These are phyloP conservation scores for Aureobasidium uvarum DNA, from an alignment of 2,329 filamentous ascomycete genomes.

Conservation along the genomic window DNA sequence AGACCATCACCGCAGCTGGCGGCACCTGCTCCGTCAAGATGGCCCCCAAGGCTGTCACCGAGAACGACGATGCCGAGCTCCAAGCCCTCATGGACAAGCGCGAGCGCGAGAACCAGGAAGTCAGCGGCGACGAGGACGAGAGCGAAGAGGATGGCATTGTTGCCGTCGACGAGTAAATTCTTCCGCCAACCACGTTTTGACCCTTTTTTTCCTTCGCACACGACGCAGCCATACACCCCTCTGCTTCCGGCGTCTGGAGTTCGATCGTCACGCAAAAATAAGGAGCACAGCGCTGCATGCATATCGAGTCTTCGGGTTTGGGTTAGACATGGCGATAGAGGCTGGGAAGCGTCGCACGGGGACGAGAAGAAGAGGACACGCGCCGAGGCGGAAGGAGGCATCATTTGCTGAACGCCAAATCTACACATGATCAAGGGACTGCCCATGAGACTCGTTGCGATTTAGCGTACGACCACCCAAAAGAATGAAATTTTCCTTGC, in stretches of 20 bases:
- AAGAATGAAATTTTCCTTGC: constrained; percentile 26
- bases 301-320: constrained; percentile 17
- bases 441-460: constrained; percentile 17
- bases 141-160: constrained; percentile 88
- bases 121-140: constrained; percentile 94
- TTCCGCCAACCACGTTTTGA: constrained; percentile 14
- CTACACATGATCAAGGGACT: constrained; percentile 13
- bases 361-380: constrained; percentile 12
- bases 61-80: constrained; percentile 95
- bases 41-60: constrained; percentile 98
- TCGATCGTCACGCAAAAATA: constrained; percentile 15
- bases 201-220: background rate
- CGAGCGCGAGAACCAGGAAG: constrained; percentile 95
- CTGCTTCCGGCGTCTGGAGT: constrained; percentile 22
- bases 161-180: constrained; percentile 41
- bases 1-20: constrained; percentile 72
- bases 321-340: constrained; percentile 16
- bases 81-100: constrained; percentile 99
- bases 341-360: constrained; percentile 5
- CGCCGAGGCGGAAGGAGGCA: constrained; percentile 19
- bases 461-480: constrained; percentile 24
- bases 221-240: constrained; percentile 6
- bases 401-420: constrained; percentile 21
- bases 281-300: constrained; percentile 24
- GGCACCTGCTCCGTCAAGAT: constrained; percentile 90